These are phyloP conservation scores for Cyclotella distinguenda DNA, from an alignment of 108 stramenopile genomes.

Conservation along the genomic window DNA sequence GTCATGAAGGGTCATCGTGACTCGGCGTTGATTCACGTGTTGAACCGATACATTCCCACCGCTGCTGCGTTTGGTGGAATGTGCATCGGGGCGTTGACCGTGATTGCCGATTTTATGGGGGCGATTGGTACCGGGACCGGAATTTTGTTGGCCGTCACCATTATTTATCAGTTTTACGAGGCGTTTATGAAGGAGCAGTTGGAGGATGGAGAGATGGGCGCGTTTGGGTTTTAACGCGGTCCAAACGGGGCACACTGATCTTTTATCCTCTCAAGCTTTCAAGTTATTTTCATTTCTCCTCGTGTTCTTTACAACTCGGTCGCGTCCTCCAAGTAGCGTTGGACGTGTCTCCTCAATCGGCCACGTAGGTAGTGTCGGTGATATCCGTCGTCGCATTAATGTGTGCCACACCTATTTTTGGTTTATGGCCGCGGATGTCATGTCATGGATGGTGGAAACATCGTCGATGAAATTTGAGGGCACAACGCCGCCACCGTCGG, in stretches of 20 bases:
- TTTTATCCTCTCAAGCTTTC: background rate
- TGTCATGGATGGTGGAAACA: conserved; percentile 40
- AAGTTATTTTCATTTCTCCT: background rate
- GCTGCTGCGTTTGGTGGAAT: conserved; percentile 99
- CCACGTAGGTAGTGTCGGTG: conserved; percentile 78
- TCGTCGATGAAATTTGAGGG: conserved; percentile 20
- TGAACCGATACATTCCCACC: conserved; percentile 98
- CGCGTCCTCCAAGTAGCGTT: conserved; percentile 84
- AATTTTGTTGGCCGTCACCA: conserved; percentile 97
- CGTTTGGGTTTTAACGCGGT: conserved; percentile 41
- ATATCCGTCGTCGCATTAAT: conserved; percentile 72
- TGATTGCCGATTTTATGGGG: conserved; percentile 97
- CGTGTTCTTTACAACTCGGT: conserved; percentile 46
- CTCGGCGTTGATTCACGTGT: conserved; percentile 91
- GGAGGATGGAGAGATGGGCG: conserved; percentile 44
- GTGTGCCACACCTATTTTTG: conserved; percentile 30
- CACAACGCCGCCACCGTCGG: conserved; percentile 52
- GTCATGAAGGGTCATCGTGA: conserved; percentile 99
- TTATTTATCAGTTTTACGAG: conserved; percentile 98
- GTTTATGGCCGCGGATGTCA: conserved; percentile 38
- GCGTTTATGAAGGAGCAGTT: conserved; percentile 85
- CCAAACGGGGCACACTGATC: too few relatives aligned
- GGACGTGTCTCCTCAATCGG: conserved; percentile 80
- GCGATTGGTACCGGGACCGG: conserved; percentile 99
- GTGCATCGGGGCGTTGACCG: conserved; percentile 98